These are phyloP conservation scores for Xenosphaeropsis pyriputrescens DNA, from an alignment of 2,329 filamentous ascomycete species.

Conservation along the genomic window DNA sequence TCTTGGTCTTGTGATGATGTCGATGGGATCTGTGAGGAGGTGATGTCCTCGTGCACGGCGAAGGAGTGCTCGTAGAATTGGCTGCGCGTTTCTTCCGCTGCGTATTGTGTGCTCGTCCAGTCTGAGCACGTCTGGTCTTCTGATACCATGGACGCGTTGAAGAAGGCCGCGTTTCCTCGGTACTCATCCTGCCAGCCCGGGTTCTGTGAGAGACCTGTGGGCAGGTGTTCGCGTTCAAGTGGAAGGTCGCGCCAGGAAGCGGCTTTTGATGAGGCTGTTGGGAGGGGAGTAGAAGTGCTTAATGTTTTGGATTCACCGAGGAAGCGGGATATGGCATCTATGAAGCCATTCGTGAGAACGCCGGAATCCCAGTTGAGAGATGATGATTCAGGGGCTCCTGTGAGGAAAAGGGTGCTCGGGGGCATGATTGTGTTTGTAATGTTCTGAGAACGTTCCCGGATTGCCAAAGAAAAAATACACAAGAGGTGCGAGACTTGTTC, in stretches of 20 bases:
- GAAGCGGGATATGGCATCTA: slow-evolving; percentile 24
- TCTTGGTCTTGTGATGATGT: slow-evolving; percentile 9
- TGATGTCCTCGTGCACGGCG: slow-evolving; percentile 48
- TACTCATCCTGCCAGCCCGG: slow-evolving; percentile 21
- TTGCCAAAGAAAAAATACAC: too few species aligned
- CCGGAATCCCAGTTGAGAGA: slow-evolving; percentile 37
- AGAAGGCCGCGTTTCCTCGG: slow-evolving; percentile 26
- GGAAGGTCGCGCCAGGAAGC: slow-evolving; percentile 37
- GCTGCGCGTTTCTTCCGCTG: slow-evolving; percentile 25
- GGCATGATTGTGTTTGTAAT: slow-evolving; percentile 6
- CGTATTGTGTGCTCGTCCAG: slow-evolving; percentile 5
- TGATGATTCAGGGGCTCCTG: slow-evolving; percentile 43
- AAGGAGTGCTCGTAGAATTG: slow-evolving; percentile 72
- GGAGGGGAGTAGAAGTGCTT: slow-evolving; percentile 3
- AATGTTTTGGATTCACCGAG: slow-evolving; percentile 12
- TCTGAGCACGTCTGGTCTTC: slow-evolving; percentile 1
- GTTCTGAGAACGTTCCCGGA: too few species aligned
- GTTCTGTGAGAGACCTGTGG: slow-evolving; percentile 36
- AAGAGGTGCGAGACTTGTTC: too few species aligned
- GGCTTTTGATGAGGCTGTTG: slow-evolving; percentile 4
- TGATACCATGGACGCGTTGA: slow-evolving; percentile 27
- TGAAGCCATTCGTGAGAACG: slow-evolving; percentile 32
- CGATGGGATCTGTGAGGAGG: slow-evolving; percentile 40
- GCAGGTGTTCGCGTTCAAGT: slow-evolving; percentile 27
- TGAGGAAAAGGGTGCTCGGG: slow-evolving; percentile 28